Evolutionary conservation across 768 basidiomycete species (phyloP), one percentile per base, ranked within the genome.

Genomic region (Panellus pusillus): DNA sequence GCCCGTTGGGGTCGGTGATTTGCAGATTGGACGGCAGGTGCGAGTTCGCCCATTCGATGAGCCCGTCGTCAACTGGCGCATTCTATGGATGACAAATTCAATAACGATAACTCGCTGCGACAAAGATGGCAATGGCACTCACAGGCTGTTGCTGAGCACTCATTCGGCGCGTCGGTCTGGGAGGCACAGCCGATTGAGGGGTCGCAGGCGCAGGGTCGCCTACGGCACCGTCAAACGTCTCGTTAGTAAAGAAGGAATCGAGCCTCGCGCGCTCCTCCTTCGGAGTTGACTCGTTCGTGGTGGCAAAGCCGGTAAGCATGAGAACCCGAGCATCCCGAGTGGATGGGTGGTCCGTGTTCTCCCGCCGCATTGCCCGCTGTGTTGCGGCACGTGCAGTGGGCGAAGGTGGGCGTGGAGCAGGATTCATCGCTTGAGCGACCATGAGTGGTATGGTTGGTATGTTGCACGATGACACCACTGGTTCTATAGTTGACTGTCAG

Each of bases 381-480:
- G 89, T 92, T 1, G 93, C 93, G 17, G 83, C 92, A 14, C 93
- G 85, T 13, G 89, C 87, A 0, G 83, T 78, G 0, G 97, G 97
- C 0, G 94, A 96, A 1, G 97, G 96, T 0, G 97, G 97, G 12
- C 96, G 82, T 8, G 95, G 95, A 0, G 91, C 89, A 2, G 96
- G 95, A 63, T 91, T 93, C 93, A 98, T 93, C 2, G 94, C 85
- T 72, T 98, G 94, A 0, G 97, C 97, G 12, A 97, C 91, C 19
- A 88, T 83, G 38, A 99, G 78, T 0, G 96, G 93, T 58, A 98
- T 98, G 1, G 96, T 98, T 1, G 94, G 92, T 47, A 98, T 92
- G 64, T 97, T 97, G 74, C 91, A 92, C 2, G 95, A 97, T 3
- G 97, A 98, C 14, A 97, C 84, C 45, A 98, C 95, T 20, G 94